Evolutionary conservation across 2,329 filamentous ascomycete species (phyloP), one percentile per base, ranked within the genome.

Genomic region (Lomentospora prolificans): DNA sequence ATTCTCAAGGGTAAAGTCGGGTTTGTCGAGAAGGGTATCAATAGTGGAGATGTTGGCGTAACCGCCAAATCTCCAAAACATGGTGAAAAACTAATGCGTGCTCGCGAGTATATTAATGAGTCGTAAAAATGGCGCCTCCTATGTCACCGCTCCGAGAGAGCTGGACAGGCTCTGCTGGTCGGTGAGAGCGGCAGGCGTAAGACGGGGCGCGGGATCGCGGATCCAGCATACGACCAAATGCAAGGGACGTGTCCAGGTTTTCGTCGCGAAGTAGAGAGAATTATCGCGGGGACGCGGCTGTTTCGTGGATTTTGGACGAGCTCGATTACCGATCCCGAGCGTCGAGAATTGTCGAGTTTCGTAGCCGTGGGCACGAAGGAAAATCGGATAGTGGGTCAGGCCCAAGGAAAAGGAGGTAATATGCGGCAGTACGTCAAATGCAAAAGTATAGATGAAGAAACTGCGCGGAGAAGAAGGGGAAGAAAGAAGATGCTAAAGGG

Each of bases 1-100:
- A 69, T 97, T 92, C 73, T 99, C 94, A 62, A 97, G 86, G 54
- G 89, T 90, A 69, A 96, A 91, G 73, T 96, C 89, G 64, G 95
- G 85, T 73, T 96, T 96, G 70, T 99, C 94, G 70, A 99, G 90
- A 67, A 99, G 89, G 64, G 86, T 90, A 73, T 97, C 94, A 72
- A 99, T 90, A 68, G 91, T 87, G 66, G 92, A 96, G 74, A 96
- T 87, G 80, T 90, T 95, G 79, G 91, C 89, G 80, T 97, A 97
- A 68, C 90, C 90, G 80, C 94, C 92, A 80, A 97, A 99, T 75
- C 92, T 87, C 94, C 94, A 99, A 75, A 99, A 99, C 94, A 99
- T 99, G 77, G 72, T 92, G 85, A 30, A 17, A 24, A 10, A 46
- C 41, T 46, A 46, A 46, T 24, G 67, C 69, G 65, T 64, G 6